Base-by-base conservation (phyloP, 148 eudicot species). In the Rhododendron williamsianum region DNA sequence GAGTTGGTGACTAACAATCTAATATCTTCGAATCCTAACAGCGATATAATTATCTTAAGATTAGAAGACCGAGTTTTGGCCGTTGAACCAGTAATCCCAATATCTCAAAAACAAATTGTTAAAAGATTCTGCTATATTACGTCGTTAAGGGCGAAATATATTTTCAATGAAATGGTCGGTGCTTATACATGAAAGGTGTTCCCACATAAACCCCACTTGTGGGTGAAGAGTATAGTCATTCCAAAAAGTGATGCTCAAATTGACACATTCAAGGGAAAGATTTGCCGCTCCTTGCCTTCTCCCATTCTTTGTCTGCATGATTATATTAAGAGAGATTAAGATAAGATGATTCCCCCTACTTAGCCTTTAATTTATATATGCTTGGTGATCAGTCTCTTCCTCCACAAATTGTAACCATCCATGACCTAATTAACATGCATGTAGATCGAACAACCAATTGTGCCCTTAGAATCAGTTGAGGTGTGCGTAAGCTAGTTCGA, bases 281-380 rank as follows among this genome's bases (percentile, higher is more conserved):
- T 83, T 83, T 85, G 86, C 86, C 71, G 79, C 56, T 83, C 86
- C 73, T 77, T 43, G 52, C 65, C 36, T 30, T 36, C 4, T 25
- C 83, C 30, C 21, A 18, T 46, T 21, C 18, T 8, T 54, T 7
- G 8, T 15, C 76, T 71, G n/a, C 33, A 65, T 15, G 13, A 54
- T 81, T 56, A 56, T 56, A 16, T 56, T 41, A 41, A 56, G 83
- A 58, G 46, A 74, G 46, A 36, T 15, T 74, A 73, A 86, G 78
- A 81, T 85, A 85, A 85, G 84, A 85, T 80, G 69, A 16, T 2
- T 15, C 60, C 60, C 60, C n/a, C 63, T 63, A 78, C 54, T 51
- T 51, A 49, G 54, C 54, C 16, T 51, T 51, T 51, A 51, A 78
- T 46, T 46, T 46, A 46, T 46, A 45, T 41, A 41, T 41, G 45